Evolutionary conservation across 139 green algal genomes (phyloP).

Genomic region (Closterium sp.): DNA sequence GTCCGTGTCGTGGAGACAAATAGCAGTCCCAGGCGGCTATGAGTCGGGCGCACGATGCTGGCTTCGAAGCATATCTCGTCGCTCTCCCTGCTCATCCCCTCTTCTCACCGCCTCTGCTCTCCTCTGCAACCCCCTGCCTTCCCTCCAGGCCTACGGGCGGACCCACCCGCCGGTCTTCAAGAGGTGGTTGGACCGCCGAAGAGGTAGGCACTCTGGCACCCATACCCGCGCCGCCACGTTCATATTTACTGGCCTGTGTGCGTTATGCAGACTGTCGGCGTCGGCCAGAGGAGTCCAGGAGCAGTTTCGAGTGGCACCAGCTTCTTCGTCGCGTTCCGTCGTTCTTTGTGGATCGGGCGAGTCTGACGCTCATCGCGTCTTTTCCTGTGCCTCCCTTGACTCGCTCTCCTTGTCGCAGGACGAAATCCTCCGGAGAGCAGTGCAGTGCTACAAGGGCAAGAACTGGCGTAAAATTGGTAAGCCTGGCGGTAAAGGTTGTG

Average conservation of each 20-base stretch:
- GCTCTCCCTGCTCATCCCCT: neutral
- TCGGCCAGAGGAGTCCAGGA: neutral
- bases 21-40: no score
- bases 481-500: no score
- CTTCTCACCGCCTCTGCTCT: neutral
- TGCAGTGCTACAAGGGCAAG: slow-evolving; percentile 70
- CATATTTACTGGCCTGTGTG: neutral
- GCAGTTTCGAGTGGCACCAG: neutral
- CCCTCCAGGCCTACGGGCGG: slow-evolving; percentile 48
- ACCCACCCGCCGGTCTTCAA: slow-evolving; percentile 57
- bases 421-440: slow-evolving; percentile 70
- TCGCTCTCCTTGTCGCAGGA: slow-evolving; percentile 62
- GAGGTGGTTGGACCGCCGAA: slow-evolving; percentile 58
- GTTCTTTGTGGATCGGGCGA: neutral
- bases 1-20: neutral
- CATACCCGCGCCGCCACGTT: no score
- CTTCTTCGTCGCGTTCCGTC: neutral
- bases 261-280: neutral
- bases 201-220: slow-evolving; percentile 44
- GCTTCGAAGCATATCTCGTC: neutral
- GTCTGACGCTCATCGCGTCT: neutral
- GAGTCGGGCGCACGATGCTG: neutral
- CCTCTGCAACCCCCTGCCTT: neutral
- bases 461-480: slow-evolving; percentile 85
- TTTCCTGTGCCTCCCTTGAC: neutral